Conservation (phyloP, 1,284 basidiomycete species). For the Vanrija sp. region DNA sequence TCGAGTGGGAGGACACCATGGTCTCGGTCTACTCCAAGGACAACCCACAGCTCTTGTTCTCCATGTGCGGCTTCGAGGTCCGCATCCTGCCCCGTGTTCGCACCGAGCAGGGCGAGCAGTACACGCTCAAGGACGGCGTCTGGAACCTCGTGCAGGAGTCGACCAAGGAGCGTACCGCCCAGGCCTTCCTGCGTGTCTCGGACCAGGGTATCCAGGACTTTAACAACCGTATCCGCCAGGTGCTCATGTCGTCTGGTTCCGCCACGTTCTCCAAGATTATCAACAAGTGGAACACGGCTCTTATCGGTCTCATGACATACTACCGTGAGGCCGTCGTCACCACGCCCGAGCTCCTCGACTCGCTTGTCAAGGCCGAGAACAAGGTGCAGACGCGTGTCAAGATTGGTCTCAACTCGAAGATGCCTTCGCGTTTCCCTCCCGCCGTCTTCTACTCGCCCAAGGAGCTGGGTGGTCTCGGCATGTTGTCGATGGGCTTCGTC, state of each 20-base stretch:
- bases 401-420: slow-evolving; percentile 97
- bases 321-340: slow-evolving; percentile 99
- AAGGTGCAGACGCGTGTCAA: slow-evolving; percentile 99
- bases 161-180: slow-evolving; percentile 94
- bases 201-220: slow-evolving; percentile 95
- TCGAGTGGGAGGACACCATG: slow-evolving; percentile 98
- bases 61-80: slow-evolving; percentile 97
- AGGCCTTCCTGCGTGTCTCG: slow-evolving; percentile 95
- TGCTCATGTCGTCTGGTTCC: slow-evolving; percentile 97
- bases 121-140: slow-evolving; percentile 92
- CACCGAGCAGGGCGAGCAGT: slow-evolving; percentile 91
- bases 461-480: slow-evolving; percentile 94
- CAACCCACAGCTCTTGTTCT: slow-evolving; percentile 96
- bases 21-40: slow-evolving; percentile 95
- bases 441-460: slow-evolving; percentile 96
- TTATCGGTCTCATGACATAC: slow-evolving; percentile 95
- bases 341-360: slow-evolving; percentile 90
- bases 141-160: slow-evolving; percentile 97
- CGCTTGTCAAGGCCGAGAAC: slow-evolving; percentile 94
- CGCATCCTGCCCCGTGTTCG: slow-evolving; percentile 85
- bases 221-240: slow-evolving; percentile 93
- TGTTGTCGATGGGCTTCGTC: slow-evolving; percentile 99
- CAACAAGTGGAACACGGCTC: slow-evolving; percentile 97
- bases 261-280: slow-evolving; percentile 99
- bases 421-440: slow-evolving; percentile 97